phyloP scores from a whole-genome alignment of 1,139 yeast species.

The Pneumocystis canis region DNA sequence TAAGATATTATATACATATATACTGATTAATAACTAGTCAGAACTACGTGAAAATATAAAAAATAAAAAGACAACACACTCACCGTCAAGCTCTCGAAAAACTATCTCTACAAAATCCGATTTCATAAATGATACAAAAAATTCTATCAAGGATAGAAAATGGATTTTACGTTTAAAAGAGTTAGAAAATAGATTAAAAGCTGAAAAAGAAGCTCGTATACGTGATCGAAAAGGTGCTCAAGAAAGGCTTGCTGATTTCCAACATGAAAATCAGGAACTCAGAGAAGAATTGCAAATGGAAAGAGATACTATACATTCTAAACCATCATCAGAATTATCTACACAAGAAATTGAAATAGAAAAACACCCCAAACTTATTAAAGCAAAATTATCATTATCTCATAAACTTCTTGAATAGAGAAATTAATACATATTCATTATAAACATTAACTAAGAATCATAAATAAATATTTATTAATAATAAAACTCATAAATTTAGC shows the following conservation, averaged over 20 bases:
- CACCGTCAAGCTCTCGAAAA: background rate
- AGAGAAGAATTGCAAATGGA: conserved; percentile 1
- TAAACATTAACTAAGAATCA: background rate
- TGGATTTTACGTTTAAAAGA: conserved; percentile 15
- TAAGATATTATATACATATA: background rate
- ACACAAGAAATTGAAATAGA: background rate
- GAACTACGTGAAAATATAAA: background rate
- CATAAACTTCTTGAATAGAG: background rate
- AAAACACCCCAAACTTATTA: background rate
- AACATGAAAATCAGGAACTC: conserved; percentile 12
- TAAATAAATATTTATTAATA: background rate
- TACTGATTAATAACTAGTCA: background rate
- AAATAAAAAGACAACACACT: background rate
- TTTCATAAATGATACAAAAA: background rate
- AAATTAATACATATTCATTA: background rate
- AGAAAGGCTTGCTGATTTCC: conserved; percentile 14
- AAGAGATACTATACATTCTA: background rate
- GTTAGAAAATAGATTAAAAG: conserved; percentile 16
- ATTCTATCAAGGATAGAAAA: conserved; percentile 6
- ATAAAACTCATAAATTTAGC: background rate
- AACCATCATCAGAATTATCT: background rate
- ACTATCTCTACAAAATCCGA: background rate
- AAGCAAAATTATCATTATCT: background rate
- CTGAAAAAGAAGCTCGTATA: conserved; percentile 17
- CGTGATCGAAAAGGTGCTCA: conserved; percentile 17